Conservation (phyloP, 805 yeast genomes). For the Saccharomycopsis amapae region DNA sequence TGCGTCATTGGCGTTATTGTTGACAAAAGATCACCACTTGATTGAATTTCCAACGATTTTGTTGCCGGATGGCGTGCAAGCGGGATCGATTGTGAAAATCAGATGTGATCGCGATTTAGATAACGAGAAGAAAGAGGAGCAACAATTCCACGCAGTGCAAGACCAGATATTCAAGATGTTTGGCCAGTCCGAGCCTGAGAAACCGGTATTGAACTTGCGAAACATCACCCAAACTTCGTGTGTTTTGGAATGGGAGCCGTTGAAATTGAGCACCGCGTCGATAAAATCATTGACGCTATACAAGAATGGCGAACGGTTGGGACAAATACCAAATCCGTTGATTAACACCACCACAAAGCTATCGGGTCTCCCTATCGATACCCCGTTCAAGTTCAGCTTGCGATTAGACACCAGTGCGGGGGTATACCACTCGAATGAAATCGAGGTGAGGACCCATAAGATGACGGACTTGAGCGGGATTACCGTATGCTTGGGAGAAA, state of each 20-base stretch:
- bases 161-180: constrained; percentile 63
- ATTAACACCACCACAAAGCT: constrained; percentile 75
- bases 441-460: constrained; percentile 78
- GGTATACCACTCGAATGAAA: constrained; percentile 55
- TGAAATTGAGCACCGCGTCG: constrained; percentile 76
- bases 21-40: constrained; percentile 87
- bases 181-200: constrained; percentile 63
- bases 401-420: constrained; percentile 88
- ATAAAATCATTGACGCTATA: constrained; percentile 70
- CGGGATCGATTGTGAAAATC: constrained; percentile 88
- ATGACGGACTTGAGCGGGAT: constrained; percentile 95
- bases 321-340: constrained; percentile 77
- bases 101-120: constrained; percentile 70
- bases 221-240: constrained; percentile 93
- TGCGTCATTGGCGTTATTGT: constrained; percentile 84
- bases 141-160: constrained; percentile 58
- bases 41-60: constrained; percentile 95
- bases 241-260: constrained; percentile 88
- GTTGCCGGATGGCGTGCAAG: constrained; percentile 81
- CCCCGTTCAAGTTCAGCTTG: constrained; percentile 70
- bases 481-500: constrained; percentile 81
- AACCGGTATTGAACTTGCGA: constrained; percentile 60
- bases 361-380: constrained; percentile 86
- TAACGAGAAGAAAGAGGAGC: constrained; percentile 54
- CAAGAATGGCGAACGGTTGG: constrained; percentile 67